A percentile compares a stretch with the other conserved stretches of the same genome.
Conservation (phyloP, 257 asterid genomes). For the Fraxinus excelsior region DNA sequence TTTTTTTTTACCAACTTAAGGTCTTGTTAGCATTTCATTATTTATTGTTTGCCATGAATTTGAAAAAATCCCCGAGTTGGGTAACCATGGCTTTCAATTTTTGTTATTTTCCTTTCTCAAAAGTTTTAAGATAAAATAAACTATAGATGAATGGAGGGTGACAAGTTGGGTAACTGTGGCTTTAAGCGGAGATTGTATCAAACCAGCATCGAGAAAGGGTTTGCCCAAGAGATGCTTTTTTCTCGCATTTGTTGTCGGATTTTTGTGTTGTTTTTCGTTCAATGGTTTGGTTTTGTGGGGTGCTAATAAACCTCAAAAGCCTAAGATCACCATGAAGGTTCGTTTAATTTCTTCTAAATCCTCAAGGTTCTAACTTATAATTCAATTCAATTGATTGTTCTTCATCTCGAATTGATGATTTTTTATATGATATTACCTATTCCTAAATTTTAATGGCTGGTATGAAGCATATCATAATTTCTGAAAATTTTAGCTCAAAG, state of each 20-base stretch:
- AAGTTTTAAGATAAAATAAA: too few species aligned
- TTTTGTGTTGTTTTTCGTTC: conserved; percentile 55
- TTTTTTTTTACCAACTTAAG: too few species aligned
- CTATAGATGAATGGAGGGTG: too few species aligned
- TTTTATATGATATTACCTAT: not conserved
- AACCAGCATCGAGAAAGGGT: conserved; percentile 37
- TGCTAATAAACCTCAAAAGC: conserved; percentile 74
- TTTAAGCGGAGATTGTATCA: too few species aligned
- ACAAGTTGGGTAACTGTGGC: too few species aligned
- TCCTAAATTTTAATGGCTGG: too few species aligned
- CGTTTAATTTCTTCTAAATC: conserved; percentile 18
- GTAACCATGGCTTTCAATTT: too few species aligned
- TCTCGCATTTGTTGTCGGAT: conserved; percentile 59
- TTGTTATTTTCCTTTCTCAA: too few species aligned
- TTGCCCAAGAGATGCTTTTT: conserved; percentile 63
- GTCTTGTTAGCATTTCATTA: too few species aligned
- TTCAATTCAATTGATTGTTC: not conserved
- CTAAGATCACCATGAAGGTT: conserved; percentile 64
- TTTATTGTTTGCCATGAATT: too few species aligned
- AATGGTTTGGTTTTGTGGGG: conserved; percentile 66
- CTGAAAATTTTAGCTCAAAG: not conserved
- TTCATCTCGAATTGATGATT: not conserved
- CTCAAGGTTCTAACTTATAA: not conserved
- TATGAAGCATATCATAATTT: not conserved
- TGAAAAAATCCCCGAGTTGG: too few species aligned